A percentile compares a stretch with the other conserved stretches of the same genome.
Evolutionary conservation across 2,329 filamentous ascomycete genomes (phyloP).

Genomic region (Fusarium floridanum): DNA sequence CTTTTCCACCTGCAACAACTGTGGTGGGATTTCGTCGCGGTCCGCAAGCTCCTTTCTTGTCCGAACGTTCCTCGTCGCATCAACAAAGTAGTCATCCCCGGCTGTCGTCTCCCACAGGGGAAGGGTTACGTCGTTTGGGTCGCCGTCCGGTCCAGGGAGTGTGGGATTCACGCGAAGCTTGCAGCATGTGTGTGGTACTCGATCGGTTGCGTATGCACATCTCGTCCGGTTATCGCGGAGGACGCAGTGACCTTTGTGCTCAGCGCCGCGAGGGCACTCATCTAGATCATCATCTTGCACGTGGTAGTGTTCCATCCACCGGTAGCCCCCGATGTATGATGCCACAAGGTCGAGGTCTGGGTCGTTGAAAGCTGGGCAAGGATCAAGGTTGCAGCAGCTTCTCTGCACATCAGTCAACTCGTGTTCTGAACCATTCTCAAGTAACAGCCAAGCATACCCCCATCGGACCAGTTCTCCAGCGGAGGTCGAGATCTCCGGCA

Average conservation of each 20-base stretch:
- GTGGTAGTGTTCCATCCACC: conserved; percentile 34
- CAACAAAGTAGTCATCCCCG: conserved; percentile 20
- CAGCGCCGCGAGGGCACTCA: conserved; percentile 29
- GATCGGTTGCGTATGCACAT: conserved; percentile 33
- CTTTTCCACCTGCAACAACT: conserved; percentile 1
- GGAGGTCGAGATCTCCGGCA: conserved; percentile 19
- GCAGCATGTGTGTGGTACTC: conserved; percentile 33
- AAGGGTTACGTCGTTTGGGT: conserved; percentile 11
- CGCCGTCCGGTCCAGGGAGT: conserved; percentile 21
- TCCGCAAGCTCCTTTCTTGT: conserved; percentile 22
- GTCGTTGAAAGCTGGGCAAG: conserved; percentile 27
- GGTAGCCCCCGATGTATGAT: conserved; percentile 26
- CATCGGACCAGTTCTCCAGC: conserved; percentile 14
- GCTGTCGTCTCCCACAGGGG: conserved; percentile 31
- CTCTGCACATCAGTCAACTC: conserved; percentile 8
- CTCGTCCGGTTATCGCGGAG: conserved; percentile 29
- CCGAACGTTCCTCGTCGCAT: conserved; percentile 18
- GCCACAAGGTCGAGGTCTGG: conserved; percentile 29
- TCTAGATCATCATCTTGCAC: conserved; percentile 31
- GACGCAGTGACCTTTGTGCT: conserved; percentile 32
- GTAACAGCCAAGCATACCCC: conserved; percentile 5
- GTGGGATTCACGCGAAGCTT: conserved; percentile 28
- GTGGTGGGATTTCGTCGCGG: conserved; percentile 22
- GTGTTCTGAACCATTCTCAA: not conserved
- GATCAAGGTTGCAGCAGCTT: conserved; percentile 29